Conservation (phyloP, 2,329 filamentous ascomycete species). For the Huntiella bhutanensis region DNA sequence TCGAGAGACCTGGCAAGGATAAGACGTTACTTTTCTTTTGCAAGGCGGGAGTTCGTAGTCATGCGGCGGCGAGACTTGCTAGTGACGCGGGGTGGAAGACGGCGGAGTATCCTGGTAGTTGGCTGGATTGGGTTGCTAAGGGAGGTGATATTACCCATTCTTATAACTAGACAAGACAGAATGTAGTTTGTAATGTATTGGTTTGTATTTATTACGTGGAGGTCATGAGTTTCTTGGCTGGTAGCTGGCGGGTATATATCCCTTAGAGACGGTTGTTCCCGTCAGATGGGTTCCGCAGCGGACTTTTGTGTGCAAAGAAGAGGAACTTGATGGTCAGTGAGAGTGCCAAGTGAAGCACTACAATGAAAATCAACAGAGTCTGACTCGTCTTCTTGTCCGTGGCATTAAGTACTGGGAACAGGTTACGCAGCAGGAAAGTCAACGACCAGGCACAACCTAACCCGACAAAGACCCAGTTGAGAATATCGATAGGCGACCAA, state of each 20-base stretch:
- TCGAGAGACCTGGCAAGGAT: slow-evolving; percentile 41
- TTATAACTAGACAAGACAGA: slow-evolving; percentile 1
- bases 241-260: not conserved
- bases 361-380: slow-evolving; percentile 64
- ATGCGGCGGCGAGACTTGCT: slow-evolving; percentile 59
- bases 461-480: slow-evolving; percentile 89
- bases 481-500: slow-evolving; percentile 66
- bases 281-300: slow-evolving; percentile 15
- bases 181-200: not conserved
- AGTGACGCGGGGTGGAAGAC: slow-evolving; percentile 58
- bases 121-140: slow-evolving; percentile 63
- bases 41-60: slow-evolving; percentile 71
- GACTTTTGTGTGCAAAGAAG: slow-evolving; percentile 75
- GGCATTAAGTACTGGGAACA: slow-evolving; percentile 80
- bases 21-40: slow-evolving; percentile 69
- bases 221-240: not conserved
- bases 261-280: slow-evolving; percentile 1
- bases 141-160: slow-evolving; percentile 31
- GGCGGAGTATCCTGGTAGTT: slow-evolving; percentile 56
- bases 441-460: slow-evolving; percentile 72
- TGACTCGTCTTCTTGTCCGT: slow-evolving; percentile 87
- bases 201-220: not conserved
- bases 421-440: slow-evolving; percentile 64
- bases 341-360: slow-evolving; percentile 73
- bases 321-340: slow-evolving; percentile 88